phyloP scores from a whole-genome alignment of 2,329 filamentous ascomycete genomes.

The Sodiomyces alkalinus region DNA sequence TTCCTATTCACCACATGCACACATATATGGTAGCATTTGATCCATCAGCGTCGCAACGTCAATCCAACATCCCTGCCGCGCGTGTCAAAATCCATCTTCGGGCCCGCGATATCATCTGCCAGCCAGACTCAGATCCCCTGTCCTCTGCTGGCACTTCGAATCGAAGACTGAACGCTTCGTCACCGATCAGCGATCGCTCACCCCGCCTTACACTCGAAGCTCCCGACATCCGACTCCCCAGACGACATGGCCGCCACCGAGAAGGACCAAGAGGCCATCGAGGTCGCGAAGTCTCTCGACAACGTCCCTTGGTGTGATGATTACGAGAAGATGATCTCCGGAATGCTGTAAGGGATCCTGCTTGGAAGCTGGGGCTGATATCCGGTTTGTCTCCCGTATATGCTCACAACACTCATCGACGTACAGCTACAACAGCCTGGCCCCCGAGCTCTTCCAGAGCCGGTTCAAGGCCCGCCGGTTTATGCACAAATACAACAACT shows the following conservation, averaged over 20 bases:
- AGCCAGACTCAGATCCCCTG: no score
- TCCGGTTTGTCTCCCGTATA: background rate
- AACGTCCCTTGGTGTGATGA: conserved; percentile 42
- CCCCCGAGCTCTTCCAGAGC: conserved; percentile 29
- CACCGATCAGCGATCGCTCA: no score
- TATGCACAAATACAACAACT: conserved; percentile 42
- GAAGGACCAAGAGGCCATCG: conserved; percentile 26
- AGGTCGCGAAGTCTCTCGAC: conserved; percentile 28
- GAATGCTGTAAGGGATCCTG: conserved; percentile 42
- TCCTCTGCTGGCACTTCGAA: no score
- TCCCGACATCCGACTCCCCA: no score
- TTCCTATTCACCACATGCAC: no score
- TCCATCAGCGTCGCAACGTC: no score
- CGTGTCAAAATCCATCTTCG: no score
- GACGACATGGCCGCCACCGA: background rate
- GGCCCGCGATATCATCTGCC: no score
- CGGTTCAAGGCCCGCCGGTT: conserved; percentile 39
- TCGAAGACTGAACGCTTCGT: no score
- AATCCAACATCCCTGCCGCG: no score
- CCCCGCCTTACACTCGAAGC: no score
- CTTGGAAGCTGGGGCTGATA: conserved; percentile 1
- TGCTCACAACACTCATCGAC: background rate
- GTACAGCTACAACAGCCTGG: conserved; percentile 32
- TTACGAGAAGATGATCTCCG: conserved; percentile 50
- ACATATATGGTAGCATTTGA: no score